Base-by-base conservation (phyloP, 2,329 filamentous ascomycete genomes). In the Botrytis byssoidea region DNA sequence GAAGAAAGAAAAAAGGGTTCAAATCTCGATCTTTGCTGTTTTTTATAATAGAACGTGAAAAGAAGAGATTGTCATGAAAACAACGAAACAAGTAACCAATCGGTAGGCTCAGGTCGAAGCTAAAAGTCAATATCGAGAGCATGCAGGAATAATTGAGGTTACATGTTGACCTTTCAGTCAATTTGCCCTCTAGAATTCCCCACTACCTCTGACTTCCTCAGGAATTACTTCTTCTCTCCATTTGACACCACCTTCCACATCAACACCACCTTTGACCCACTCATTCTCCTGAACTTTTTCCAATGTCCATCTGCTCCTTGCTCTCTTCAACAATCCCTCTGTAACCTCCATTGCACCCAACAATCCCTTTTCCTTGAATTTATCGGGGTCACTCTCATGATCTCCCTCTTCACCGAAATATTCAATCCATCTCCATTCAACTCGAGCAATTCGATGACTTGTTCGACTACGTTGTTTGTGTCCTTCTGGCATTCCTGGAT, bases 361-460 rank as follows among this genome's bases (percentile, higher is more conserved):
- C 70, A 97, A 87, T 1, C 88, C 91, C 68, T 85, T 85, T 9
- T 88, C 89, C 73, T 88, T 88, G 76, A 91, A 90, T 75, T 88
- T 90, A 77, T 81, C 85, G 75, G 85, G 83, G 77, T 89, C 86
- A 4, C 86, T 86, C 67, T 97, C 94, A 86, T 97, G 96, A 72
- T 97, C 94, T 51, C 94, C 94, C 72, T 97, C 93, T 18, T 92
- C 90, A 73, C 94, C 91, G 2, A 91, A 94, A 80, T 92, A 97
- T 74, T 92, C 90, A 75, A 94, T 90, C 96, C 96, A 99, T 66
- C 92, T 90, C 96, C 96, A 99, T 81, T 99, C 96, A 69, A 95
- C 93, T 51, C 96, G 88, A 2, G 96, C 96, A 75, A 99, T 98
- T n/a, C 95, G 91, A 81, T 99, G 96, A 70, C 92, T 95, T 0